Conservation (phyloP, 805 yeast species). For the Ogataea ramenticola region DNA sequence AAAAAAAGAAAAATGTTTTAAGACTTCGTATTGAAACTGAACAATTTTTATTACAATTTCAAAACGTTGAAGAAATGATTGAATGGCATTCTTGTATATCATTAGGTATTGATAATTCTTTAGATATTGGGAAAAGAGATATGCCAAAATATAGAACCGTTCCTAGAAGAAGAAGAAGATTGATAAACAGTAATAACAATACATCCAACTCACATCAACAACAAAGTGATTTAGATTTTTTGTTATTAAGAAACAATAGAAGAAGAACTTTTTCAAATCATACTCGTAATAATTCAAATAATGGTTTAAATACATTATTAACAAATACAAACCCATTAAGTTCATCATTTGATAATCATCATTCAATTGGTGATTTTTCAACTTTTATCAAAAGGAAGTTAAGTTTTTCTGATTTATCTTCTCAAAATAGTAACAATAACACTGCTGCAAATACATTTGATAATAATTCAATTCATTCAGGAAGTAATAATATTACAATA, state of each 20-base stretch:
- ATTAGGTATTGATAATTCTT: slow-evolving; percentile 71
- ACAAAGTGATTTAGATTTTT: slow-evolving; percentile 5
- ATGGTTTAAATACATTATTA: too few species aligned
- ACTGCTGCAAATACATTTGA: neutral
- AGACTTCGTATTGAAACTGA: slow-evolving; percentile 78
- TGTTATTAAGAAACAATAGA: slow-evolving; percentile 6
- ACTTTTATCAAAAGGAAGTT: neutral
- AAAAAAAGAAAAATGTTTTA: slow-evolving; percentile 58
- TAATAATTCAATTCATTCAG: neutral
- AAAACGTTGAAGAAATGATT: slow-evolving; percentile 57
- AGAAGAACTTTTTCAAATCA: neutral
- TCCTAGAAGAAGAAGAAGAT: slow-evolving; percentile 61
- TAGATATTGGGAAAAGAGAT: slow-evolving; percentile 67
- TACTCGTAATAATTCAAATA: neutral
- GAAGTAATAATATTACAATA: neutral
- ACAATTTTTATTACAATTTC: slow-evolving; percentile 67
- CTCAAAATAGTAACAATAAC: neutral
- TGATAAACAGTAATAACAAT: slow-evolving; percentile 16
- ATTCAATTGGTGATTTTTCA: neutral
- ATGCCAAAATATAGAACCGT: slow-evolving; percentile 74
- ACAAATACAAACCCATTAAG: too few species aligned
- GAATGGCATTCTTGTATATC: slow-evolving; percentile 71
- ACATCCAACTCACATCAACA: too few species aligned
- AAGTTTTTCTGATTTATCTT: neutral
- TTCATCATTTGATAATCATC: neutral